Base-by-base conservation (phyloP, 2,329 filamentous ascomycete species). In the Aspergillus neotritici region DNA sequence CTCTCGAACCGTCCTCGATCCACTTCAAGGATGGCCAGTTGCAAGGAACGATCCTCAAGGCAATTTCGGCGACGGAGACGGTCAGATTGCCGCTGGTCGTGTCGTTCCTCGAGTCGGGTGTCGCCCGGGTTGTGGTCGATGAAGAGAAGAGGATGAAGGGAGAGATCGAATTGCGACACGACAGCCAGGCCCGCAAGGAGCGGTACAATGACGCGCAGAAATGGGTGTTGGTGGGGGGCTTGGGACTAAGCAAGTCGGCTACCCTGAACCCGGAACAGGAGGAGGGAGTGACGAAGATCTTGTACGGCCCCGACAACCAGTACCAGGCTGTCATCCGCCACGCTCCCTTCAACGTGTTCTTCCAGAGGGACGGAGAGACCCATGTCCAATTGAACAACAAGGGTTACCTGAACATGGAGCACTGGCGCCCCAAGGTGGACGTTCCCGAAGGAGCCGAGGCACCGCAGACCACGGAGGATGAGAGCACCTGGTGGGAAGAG, bases 401-500 rank as follows among this genome's bases (percentile, higher is more conserved):
- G n/a, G 91, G 91, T 1, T 72, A 94, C 50, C 65, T 98, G 65
- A 98, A 97, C 60, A 69, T 97, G 64, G 93, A 98, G 66, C 93
- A 98, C 63, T 98, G 93, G 93, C 77, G 93, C 48, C 77, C 84
- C 34, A 94, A 95, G 76, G 69, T 88, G 12, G 90, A 95, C 42
- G 73, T 68, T 21, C 68, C 70, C 31, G 79, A 82, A 44, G 76
- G 71, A 44, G 72, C 67, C 50, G 70, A 73, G 38, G 17, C 64
- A 69, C 10, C 64, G 66, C 39, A 51, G 54, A 32, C 49, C 64
- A 30, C 60, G 30, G 58, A 69, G 9, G 75, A 73, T 52, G 86
- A 96, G 62, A 86, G 83, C 68, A 96, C 90, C 3, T 96, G 89
- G 88, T 98, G 93, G 93, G 93, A 98, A 5, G 93, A 98, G 71